Conservation (phyloP, 768 basidiomycete genomes). For the Tylopilus sp. region DNA sequence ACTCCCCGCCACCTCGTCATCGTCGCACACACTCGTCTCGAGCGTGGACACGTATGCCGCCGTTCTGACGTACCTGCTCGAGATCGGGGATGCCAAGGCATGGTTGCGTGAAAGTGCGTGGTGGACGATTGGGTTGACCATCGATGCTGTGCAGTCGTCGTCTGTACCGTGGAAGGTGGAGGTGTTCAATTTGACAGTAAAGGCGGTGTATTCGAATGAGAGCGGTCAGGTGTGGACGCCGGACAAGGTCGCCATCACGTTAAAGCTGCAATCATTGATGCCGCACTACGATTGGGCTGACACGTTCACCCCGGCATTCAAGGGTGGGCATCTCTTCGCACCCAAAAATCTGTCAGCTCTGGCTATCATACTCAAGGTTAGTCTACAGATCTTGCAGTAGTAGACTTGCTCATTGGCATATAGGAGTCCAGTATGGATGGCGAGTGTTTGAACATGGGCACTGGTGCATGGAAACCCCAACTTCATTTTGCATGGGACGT, state of each 20-base stretch:
- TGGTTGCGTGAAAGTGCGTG: conserved; percentile 92
- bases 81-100: conserved; percentile 76
- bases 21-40: conserved; percentile 44
- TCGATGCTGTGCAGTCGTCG: conserved; percentile 57
- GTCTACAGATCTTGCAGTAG: not conserved
- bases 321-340: conserved; percentile 64
- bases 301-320: conserved; percentile 70
- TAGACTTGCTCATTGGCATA: conserved; percentile 8
- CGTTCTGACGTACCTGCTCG: conserved; percentile 57
- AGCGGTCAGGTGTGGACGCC: conserved; percentile 60
- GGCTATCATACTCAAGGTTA: conserved; percentile 77
- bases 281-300: conserved; percentile 67
- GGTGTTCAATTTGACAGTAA: conserved; percentile 50
- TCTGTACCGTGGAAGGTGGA: conserved; percentile 68
- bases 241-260: conserved; percentile 80
- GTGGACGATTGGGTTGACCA: conserved; percentile 69
- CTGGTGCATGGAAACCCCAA: conserved; percentile 80
- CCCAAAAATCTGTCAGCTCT: conserved; percentile 69
- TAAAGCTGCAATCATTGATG: conserved; percentile 62
- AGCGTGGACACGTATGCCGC: conserved; percentile 56
- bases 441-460: conserved; percentile 47
- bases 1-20: conserved; percentile 49
- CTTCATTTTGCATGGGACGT: conserved; percentile 90
- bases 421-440: conserved; percentile 61
- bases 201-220: conserved; percentile 42